These are phyloP conservation scores for Pigoraptor vietnamica DNA, from an alignment of 78 protist genomes.

Conservation along the genomic window DNA sequence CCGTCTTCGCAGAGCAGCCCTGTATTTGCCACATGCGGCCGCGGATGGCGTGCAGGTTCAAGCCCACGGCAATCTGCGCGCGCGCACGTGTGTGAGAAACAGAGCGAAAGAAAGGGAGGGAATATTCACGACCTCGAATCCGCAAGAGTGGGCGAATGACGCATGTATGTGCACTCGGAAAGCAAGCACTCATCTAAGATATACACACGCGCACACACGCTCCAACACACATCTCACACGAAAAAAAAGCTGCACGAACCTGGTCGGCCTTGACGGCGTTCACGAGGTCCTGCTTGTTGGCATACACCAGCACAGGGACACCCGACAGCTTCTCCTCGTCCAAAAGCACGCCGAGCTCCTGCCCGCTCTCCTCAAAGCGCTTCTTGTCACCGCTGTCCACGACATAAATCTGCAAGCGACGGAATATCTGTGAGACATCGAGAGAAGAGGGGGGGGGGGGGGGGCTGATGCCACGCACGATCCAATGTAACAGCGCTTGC, in stretches of 20 bases:
- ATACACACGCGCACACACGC: neutral
- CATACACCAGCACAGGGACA: constrained; percentile 89
- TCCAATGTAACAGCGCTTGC: neutral
- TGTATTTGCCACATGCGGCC: constrained; percentile 55
- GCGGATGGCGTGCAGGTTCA: constrained; percentile 32
- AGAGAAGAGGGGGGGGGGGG: neutral
- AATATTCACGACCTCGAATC: no score
- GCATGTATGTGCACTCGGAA: neutral
- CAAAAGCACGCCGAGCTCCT: constrained; percentile 63
- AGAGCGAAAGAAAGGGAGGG: no score
- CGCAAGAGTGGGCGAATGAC: no score
- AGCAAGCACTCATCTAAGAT: neutral
- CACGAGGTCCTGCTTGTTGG: constrained; percentile 93
- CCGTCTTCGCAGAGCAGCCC: constrained; percentile 70
- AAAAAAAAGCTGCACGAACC: no score
- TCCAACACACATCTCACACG: no score
- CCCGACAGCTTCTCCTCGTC: constrained; percentile 89
- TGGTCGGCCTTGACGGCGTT: neutral
- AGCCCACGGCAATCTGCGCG: constrained; percentile 7
- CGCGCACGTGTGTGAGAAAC: neutral
- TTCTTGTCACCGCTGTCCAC: constrained; percentile 83
- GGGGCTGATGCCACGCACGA: neutral
- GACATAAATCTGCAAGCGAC: constrained; percentile 71
- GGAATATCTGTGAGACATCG: neutral
- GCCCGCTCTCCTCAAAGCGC: constrained; percentile 77